Conservation (phyloP, 176 grass and related monocot species). For the Dendrocalamus sinicus region DNA sequence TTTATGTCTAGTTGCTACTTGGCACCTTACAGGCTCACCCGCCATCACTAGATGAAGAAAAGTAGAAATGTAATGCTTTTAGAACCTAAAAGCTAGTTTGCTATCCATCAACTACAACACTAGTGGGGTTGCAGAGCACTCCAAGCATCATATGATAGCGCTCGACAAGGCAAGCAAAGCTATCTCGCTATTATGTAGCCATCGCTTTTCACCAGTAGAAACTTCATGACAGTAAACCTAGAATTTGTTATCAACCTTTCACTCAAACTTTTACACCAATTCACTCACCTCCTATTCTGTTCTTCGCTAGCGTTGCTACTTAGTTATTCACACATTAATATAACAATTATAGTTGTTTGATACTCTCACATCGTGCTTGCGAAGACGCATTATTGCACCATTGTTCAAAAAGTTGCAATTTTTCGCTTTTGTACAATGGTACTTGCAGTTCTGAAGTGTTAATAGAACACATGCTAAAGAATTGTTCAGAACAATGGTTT, state of each 20-base stretch:
- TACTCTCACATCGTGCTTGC: neutral
- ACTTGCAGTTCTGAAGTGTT: constrained; percentile 5
- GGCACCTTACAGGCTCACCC: neutral
- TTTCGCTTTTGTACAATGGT: neutral
- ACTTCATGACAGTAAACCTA: constrained; percentile 23
- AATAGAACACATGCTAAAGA: neutral
- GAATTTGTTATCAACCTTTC: constrained; percentile 9
- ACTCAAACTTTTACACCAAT: constrained; percentile 7
- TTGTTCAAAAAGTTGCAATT: neutral
- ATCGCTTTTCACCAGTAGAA: constrained; percentile 18
- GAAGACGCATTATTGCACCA: constrained; percentile 6
- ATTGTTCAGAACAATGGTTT: neutral
- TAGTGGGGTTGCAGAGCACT: constrained; percentile 44
- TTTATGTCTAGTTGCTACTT: constrained; percentile 1
- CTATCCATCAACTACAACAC: constrained; percentile 44
- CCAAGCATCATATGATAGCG: constrained; percentile 48
- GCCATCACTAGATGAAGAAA: constrained; percentile 19
- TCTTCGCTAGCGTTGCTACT: neutral
- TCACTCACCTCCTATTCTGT: neutral
- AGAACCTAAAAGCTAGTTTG: constrained; percentile 40
- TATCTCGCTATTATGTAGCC: constrained; percentile 36
- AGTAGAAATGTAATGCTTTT: constrained; percentile 32
- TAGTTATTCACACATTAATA: neutral
- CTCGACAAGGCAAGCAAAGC: constrained; percentile 48
- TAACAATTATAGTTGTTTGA: neutral